Evolutionary conservation across 345 rosid species (phyloP), one percentile per base, ranked within the genome.

Genomic region (Populus nigra): DNA sequence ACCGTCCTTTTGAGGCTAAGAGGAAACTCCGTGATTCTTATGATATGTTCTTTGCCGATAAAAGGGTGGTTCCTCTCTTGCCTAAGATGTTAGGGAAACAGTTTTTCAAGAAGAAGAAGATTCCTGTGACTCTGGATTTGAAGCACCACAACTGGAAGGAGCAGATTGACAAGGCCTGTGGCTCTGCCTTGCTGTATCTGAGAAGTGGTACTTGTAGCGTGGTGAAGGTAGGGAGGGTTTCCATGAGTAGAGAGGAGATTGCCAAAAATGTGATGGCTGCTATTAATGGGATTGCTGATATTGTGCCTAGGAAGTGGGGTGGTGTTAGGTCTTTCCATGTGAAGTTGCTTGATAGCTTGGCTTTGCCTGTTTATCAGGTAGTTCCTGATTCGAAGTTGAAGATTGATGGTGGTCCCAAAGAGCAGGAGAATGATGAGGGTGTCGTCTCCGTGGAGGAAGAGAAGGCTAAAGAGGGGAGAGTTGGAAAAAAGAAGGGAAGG

Each of bases 1-100:
- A 82, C 50, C 84, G 82, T 12, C 84, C 91, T 0, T 88, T 87
- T 31, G 91, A 88, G 78, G 83, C 89, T 13, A 88, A 87, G 66
- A 79, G 89, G 78, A 88, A 84, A 77, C 81, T 88, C 5, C 85
- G 88, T 72, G 89, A 85, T 82, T 85, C 87, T 8, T 87, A 80
- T 65, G 87, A 87, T 65, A 68, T 87, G 86, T 87, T 88, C 67
- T 82, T 88, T 15, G 88, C 89, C 0, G 91, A 88, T 65, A 84
- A 75, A 76, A 82, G 89, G 78, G 81, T 88, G 72, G 50, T 88
- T 69, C 91, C 91, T 1, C 74, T 93, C 65, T 85, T 93, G 79
- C 97, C 97, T 35, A 90, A 90, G 86, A 76, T 93, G 83, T 69
- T 93, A 69, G 97, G 95, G 78, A 93, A 90, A 84, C 91, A 90